phyloP scores from a whole-genome alignment of 2,329 filamentous ascomycete genomes.

The Sclerotinia subarctica region DNA sequence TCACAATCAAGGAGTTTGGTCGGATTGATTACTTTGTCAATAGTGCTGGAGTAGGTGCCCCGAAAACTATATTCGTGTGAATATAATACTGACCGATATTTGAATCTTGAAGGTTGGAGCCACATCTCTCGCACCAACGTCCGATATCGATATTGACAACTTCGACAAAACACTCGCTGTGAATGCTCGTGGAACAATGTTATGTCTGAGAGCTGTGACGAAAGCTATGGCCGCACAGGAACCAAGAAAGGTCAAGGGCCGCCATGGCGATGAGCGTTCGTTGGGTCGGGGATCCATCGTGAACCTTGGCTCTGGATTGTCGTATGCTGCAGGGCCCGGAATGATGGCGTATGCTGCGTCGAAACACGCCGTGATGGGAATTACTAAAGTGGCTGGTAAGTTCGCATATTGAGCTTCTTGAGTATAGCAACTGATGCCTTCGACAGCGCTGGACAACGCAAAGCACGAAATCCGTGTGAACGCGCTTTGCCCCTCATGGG shows the following conservation, averaged over 20 bases:
- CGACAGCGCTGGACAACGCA: not conserved
- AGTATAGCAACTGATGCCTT: not conserved
- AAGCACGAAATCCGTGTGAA: not conserved
- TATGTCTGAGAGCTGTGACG: constrained; percentile 16
- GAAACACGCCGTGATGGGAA: constrained; percentile 35
- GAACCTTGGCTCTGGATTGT: constrained; percentile 31
- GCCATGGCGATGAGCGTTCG: constrained; percentile 20
- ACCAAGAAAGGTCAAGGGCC: constrained; percentile 33
- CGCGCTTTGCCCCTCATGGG: constrained; percentile 22
- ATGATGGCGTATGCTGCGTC: constrained; percentile 31
- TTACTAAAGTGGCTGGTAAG: constrained; percentile 29
- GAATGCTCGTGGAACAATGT: constrained; percentile 39
- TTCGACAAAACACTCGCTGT: constrained; percentile 37
- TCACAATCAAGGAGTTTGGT: constrained; percentile 46
- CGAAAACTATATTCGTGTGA: not conserved
- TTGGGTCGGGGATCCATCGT: constrained; percentile 33
- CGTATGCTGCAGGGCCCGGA: constrained; percentile 20
- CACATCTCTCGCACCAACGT: constrained; percentile 19
- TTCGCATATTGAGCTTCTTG: constrained; percentile 15
- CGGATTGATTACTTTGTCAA: constrained; percentile 54
- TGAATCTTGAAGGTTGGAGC: not conserved
- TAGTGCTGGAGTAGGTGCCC: constrained; percentile 41
- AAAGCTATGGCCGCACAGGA: constrained; percentile 31
- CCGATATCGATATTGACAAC: constrained; percentile 29
- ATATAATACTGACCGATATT: not conserved